These are phyloP conservation scores for Exserohilum rostratum DNA, from an alignment of 2,329 filamentous ascomycete genomes.

Conservation along the genomic window DNA sequence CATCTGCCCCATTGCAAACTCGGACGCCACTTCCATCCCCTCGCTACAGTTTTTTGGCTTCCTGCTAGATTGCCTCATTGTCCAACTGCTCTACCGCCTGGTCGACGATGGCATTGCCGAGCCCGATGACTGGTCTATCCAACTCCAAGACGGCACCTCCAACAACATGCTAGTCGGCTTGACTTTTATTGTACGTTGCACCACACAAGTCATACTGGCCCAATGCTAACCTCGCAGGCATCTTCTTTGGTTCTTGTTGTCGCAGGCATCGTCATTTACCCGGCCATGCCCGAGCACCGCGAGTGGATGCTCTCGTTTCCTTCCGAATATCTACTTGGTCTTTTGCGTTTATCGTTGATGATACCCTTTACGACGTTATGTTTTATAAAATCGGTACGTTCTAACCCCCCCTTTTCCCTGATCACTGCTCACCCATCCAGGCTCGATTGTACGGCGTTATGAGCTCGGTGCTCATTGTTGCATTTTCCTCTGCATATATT, in stretches of 20 bases:
- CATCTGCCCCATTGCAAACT: constrained; percentile 39
- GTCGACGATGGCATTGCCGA: constrained; percentile 35
- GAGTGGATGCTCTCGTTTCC: constrained; percentile 42
- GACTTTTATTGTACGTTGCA: constrained; percentile 34
- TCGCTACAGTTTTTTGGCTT: constrained; percentile 41
- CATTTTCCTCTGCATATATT: constrained; percentile 45
- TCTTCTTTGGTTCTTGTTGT: constrained; percentile 39
- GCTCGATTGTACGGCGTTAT: constrained; percentile 43
- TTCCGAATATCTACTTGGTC: constrained; percentile 40
- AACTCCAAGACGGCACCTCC: constrained; percentile 35
- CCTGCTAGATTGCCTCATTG: constrained; percentile 35
- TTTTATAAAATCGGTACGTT: constrained; percentile 44
- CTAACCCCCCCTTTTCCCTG: background rate
- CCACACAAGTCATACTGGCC: background rate
- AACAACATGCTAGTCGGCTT: constrained; percentile 37
- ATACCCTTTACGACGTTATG: constrained; percentile 47
- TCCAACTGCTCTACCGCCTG: constrained; percentile 33
- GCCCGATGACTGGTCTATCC: constrained; percentile 31
- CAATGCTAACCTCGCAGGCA: constrained; percentile 32
- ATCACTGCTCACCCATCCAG: constrained; percentile 30
- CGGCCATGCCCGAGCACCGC: constrained; percentile 43
- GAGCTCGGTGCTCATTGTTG: constrained; percentile 40
- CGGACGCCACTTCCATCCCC: constrained; percentile 32
- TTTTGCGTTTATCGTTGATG: constrained; percentile 46
- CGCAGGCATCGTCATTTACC: constrained; percentile 37